Conservation (phyloP, 176 grass and related monocot species). For the Lolium multiflorum region DNA sequence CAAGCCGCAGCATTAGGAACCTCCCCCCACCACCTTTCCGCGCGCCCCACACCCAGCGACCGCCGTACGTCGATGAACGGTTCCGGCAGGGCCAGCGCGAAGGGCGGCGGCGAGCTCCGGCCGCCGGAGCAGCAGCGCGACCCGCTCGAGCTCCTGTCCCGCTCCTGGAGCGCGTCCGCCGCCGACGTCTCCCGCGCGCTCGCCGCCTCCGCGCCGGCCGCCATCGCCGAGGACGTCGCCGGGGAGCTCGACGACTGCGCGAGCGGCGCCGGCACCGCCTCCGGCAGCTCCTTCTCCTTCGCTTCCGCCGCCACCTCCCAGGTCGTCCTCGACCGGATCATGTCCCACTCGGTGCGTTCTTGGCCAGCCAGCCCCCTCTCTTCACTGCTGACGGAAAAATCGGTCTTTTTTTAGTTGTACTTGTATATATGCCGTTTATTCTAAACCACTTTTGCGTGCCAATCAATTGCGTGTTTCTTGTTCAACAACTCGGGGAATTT, state of each 20-base stretch:
- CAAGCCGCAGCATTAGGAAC: not conserved
- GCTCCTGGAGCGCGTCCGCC: slow-evolving; percentile 86
- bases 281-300: slow-evolving; percentile 90
- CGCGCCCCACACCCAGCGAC: slow-evolving; percentile 13
- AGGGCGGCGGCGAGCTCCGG: slow-evolving; percentile 14
- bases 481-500: not conserved
- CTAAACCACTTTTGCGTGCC: not conserved
- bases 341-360: slow-evolving; percentile 79
- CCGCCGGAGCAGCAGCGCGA: slow-evolving; percentile 59
- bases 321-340: slow-evolving; percentile 89
- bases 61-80: slow-evolving; percentile 33
- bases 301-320: slow-evolving; percentile 88
- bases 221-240: slow-evolving; percentile 64
- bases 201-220: not conserved
- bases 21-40: slow-evolving; percentile 26
- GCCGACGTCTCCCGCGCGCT: slow-evolving; percentile 69
- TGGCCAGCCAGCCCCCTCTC: not conserved
- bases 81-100: slow-evolving; percentile 1
- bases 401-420: slow-evolving; percentile 34
- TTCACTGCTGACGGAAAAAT: not conserved
- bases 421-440: not conserved
- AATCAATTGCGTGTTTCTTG: not conserved
- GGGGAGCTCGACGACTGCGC: slow-evolving; percentile 60
- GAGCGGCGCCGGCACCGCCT: slow-evolving; percentile 17
- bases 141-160: slow-evolving; percentile 90